Evolutionary conservation across 179 eudicot species (phyloP), one percentile per base, ranked within the genome.

Genomic region (Patellifolia procumbens): DNA sequence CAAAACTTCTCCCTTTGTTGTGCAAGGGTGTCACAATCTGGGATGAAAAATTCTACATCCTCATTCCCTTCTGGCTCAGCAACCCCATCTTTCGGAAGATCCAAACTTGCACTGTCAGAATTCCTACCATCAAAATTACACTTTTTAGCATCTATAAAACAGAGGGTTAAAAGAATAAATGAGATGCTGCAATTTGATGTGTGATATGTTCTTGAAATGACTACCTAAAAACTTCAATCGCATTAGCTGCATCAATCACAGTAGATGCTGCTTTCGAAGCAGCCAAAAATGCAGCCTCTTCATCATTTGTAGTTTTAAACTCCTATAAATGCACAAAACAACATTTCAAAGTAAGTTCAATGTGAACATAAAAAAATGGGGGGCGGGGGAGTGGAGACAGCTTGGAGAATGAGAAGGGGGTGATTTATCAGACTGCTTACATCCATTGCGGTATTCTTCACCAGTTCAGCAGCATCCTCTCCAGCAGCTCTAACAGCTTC

Each of bases 381-480:
- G 32, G 22, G 28, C 1, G 17, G 49, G 35, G 9, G 31, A 3
- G 15, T 58, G 62, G n/a, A 37, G 66, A 35, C 35, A 32, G 37
- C 22, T 42, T 16, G 58, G 61, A 22, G 72, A 65, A 58, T 59
- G 12, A 67, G 45, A 10, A 43, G 32, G 52, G 3, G 19, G 61
- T 52, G 19, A 26, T 34, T 28, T 19, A 12, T 24, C 4, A 8
- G 34, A 26, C 67, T 68, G 74, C 84, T 81, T 78, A 96, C 99
- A 89, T 96, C 98, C 70, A 85, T 73, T 73, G 96, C 97, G 85
- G 97, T 92, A 87, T 84, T 89, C 82, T 96, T 96, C 72, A 96
- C 99, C 70, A 89, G 89, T 85, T 96, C 99, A 52, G 99, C 97
- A 73, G 99, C 99, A 82, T 92, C 95, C 83, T 93, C 99, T 61